A percentile compares a stretch with the other conserved stretches of the same genome.
These are phyloP conservation scores for Cynanchum wilfordii DNA, from an alignment of 257 asterid genomes.

Conservation along the genomic window DNA sequence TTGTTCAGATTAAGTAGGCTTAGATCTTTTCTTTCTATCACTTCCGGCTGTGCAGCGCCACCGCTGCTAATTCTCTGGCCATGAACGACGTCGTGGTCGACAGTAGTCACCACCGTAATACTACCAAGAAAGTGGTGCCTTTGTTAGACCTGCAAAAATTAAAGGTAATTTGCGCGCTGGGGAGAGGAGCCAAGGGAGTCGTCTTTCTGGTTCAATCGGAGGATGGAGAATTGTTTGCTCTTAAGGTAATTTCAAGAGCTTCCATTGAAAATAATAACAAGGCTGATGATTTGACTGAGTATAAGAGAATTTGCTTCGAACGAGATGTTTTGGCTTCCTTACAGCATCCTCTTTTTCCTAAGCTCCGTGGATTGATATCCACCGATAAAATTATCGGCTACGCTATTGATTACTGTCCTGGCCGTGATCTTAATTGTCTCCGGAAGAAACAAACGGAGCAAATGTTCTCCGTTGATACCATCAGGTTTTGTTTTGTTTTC, in stretches of 20 bases:
- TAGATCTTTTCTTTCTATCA: too few species aligned
- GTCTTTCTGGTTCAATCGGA: conserved; percentile 67
- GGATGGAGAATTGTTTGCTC: conserved; percentile 54
- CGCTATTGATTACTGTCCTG: conserved; percentile 91
- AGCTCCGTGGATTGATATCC: conserved; percentile 61
- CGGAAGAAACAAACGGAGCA: conserved; percentile 71
- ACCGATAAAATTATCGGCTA: conserved; percentile 80
- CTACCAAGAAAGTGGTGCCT: neutral
- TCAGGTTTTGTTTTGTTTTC: conserved; percentile 42
- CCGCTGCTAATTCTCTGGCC: conserved; percentile 16
- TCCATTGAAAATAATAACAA: conserved; percentile 48
- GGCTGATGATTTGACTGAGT: conserved; percentile 22
- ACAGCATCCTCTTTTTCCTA: conserved; percentile 73
- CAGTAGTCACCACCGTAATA: neutral
- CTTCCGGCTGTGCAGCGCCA: neutral
- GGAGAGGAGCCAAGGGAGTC: conserved; percentile 94
- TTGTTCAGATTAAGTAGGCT: neutral
- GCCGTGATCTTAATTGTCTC: conserved; percentile 69
- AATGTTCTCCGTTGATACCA: conserved; percentile 89
- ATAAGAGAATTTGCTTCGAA: conserved; percentile 58
- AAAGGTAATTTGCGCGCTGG: conserved; percentile 65
- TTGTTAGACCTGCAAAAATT: conserved; percentile 41
- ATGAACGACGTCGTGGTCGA: conserved; percentile 36
- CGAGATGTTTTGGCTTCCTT: conserved; percentile 52
- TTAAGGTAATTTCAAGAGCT: conserved; percentile 62